Evolutionary conservation across 2,329 filamentous ascomycete species (phyloP), one percentile per base, ranked within the genome.

Genomic region (Drechslera avenae): DNA sequence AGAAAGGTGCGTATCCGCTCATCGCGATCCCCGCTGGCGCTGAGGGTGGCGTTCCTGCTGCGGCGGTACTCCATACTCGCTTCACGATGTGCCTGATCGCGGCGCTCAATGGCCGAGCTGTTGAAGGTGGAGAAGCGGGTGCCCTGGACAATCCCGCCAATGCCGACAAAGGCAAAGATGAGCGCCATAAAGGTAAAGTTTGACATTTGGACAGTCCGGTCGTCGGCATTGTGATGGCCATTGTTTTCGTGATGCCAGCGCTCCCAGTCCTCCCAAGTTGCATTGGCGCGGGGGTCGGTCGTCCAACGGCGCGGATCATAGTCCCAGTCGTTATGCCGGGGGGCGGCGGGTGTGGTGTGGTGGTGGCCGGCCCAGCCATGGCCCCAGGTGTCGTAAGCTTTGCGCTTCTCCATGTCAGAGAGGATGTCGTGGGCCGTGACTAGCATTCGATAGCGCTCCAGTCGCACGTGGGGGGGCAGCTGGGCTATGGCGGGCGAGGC

Each of bases 181-280:
- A 96, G 73, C 5, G 83, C 78, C 6, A 87, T 83, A 68, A 97
- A 97, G 10, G 86, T 81, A 34, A 86, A 84, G 67, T 96, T 96
- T 51, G 88, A 89, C 75, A 93, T 86, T 73, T 86, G 89, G 44
- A 86, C 62, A 82, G 82, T 56, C 68, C 71, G 59, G 64, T 65
- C 66, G 60, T 75, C 57, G 46, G 74, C 76, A 57, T 71, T 71
- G 66, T 73, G 64, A 41, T 50, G 64, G 13, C 56, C 53, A 51
- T 68, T 58, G 19, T 68, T 69, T 26, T 62, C 61, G 18, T 59
- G 48, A 53, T 74, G 70, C 73, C 74, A 76, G 36, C 81, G 81
- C 76, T 96, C 90, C 92, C 92, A 97, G 72, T 99, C 94, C 71
- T 99, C 94, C 94, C 94, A 99, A 0, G 94, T 97, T 1, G 91